These are phyloP conservation scores for Apocynum venetum DNA, from an alignment of 257 asterid genomes.

Conservation along the genomic window DNA sequence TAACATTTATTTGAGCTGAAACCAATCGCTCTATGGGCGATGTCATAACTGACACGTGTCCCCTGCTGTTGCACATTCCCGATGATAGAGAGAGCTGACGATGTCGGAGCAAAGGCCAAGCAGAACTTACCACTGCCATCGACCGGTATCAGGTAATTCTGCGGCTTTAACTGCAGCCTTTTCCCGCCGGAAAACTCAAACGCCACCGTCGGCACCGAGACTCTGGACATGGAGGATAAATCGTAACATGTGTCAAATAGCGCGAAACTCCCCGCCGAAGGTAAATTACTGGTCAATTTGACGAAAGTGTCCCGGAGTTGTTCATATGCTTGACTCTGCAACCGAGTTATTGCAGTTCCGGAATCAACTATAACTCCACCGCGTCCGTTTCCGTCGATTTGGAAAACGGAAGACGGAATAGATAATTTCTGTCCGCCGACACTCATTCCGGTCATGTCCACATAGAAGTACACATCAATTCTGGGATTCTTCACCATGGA, in stretches of 20 bases:
- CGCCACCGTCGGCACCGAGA: conserved; percentile 61
- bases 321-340: conserved; percentile 44
- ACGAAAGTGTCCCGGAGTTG: conserved; percentile 50
- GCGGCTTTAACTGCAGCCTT: conserved; percentile 41
- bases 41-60: conserved; percentile 67
- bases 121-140: conserved; percentile 51
- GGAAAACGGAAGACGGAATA: conserved; percentile 35
- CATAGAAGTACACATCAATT: conserved; percentile 42
- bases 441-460: conserved; percentile 54
- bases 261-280: conserved; percentile 31
- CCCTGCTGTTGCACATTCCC: conserved; percentile 92
- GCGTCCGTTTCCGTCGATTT: conserved; percentile 39
- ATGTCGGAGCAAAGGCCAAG: conserved; percentile 64
- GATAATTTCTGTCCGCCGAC: conserved; percentile 48
- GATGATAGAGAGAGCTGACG: conserved; percentile 54
- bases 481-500: conserved; percentile 45
- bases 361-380: conserved; percentile 91
- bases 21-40: conserved; percentile 48
- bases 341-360: conserved; percentile 84
- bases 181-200: conserved; percentile 47
- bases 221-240: conserved; percentile 33
- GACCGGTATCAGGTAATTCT: conserved; percentile 64
- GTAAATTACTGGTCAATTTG: conserved; percentile 22
- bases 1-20: conserved; percentile 79
- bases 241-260: conserved; percentile 78